A percentile compares a stretch with the other conserved stretches of the same genome.
Conservation (phyloP, 225 moss, liverwort and hornwort genomes). For the Marchantia polymorpha region DNA sequence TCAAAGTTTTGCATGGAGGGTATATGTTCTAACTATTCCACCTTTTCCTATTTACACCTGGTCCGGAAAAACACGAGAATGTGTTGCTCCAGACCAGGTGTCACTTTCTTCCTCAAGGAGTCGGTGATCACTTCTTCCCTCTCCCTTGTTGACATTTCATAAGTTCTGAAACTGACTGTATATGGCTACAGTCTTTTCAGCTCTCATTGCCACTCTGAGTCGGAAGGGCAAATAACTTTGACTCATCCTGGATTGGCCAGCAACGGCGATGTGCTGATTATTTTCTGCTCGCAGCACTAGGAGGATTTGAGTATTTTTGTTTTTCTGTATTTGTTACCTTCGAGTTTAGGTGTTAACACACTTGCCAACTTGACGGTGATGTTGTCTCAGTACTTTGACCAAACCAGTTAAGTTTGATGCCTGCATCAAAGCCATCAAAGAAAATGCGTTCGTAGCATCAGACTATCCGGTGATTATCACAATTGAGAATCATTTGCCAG, state of each 20-base stretch:
- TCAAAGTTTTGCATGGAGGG: constrained; percentile 94
- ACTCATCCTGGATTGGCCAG: no score
- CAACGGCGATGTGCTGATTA: no score
- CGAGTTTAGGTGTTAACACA: background rate
- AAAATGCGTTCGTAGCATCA: constrained; percentile 59
- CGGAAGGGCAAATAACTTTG: background rate
- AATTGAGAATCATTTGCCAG: constrained; percentile 74
- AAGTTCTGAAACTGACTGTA: background rate
- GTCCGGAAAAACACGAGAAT: no score
- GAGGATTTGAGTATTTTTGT: no score
- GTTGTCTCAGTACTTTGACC: constrained; percentile 73
- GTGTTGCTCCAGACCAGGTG: background rate
- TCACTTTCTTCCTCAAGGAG: no score
- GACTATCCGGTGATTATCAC: constrained; percentile 90
- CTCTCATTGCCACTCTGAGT: background rate
- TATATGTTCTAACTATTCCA: constrained; percentile 17
- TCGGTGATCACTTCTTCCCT: background rate
- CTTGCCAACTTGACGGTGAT: background rate
- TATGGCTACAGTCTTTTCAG: background rate
- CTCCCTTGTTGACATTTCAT: background rate
- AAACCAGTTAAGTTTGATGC: constrained; percentile 63
- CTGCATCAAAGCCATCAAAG: constrained; percentile 70
- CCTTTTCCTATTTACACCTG: no score
- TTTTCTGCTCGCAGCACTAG: no score
- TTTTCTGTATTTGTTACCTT: no score